These are phyloP conservation scores for Diaporthe sp. DNA, from an alignment of 2,329 filamentous ascomycete species.

Conservation along the genomic window DNA sequence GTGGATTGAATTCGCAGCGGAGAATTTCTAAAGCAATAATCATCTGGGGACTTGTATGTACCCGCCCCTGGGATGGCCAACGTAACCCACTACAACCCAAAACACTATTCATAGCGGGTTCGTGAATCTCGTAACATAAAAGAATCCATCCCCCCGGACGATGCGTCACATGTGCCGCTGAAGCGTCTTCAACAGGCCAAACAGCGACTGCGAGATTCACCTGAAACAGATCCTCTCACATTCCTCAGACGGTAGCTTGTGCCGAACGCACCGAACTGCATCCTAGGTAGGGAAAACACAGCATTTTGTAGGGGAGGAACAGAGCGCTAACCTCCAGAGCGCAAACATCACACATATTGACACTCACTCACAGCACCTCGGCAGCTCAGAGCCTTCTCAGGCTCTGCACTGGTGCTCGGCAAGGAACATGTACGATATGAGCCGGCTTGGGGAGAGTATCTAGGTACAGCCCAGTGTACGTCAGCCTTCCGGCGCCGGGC, in stretches of 20 bases:
- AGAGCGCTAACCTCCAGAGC: background rate
- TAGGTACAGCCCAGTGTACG: background rate
- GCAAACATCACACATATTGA: background rate
- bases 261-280: background rate
- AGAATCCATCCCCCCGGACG: too few species aligned
- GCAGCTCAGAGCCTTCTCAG: background rate
- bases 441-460: background rate
- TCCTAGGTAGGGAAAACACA: background rate
- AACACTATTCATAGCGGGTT: too few species aligned
- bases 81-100: too few species aligned
- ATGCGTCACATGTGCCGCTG: too few species aligned
- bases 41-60: too few species aligned
- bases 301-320: background rate
- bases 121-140: too few species aligned
- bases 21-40: too few species aligned
- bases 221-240: too few species aligned
- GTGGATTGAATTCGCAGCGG: too few species aligned
- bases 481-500: slow-evolving; percentile 1
- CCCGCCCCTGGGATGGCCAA: too few species aligned
- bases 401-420: background rate
- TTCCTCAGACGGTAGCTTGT: background rate
- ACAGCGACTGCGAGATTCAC: too few species aligned
- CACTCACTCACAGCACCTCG: background rate
- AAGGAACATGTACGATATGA: background rate
- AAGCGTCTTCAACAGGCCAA: too few species aligned